Evolutionary conservation across 768 basidiomycete genomes (phyloP), one percentile per base, ranked within the genome.

Genomic region (Symmetrospora coprosmae): DNA sequence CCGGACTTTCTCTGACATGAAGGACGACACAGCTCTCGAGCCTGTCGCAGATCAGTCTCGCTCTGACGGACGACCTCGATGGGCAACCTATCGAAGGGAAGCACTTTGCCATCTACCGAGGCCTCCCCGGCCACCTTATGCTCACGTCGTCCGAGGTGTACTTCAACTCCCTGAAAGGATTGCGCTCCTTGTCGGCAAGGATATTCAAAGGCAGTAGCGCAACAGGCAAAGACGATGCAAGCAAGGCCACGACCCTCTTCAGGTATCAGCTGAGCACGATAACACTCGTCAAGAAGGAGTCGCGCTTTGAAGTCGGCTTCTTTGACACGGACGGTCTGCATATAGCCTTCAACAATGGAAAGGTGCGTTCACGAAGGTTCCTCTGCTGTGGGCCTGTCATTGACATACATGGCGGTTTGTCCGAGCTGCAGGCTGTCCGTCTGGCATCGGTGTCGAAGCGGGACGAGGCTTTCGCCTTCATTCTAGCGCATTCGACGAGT

Each of bases 301-400:
- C 28, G 23, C 19, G 55, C 6, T 33, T 46, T n/a, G 55, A 58
- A 21, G 46, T 58, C 27, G 55, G 55, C 16, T n/a, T 58, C 5
- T 38, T 58, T 28, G 55, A 58, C 25, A 58, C 55, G 28, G 55
- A 58, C 23, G 55, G 55, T 27, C 41, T 58, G 6, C 43, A 45
- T 13, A 58, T 58, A 2, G 46, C 55, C 11, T 45, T 58, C 16
- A n/a, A n/a, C n/a, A n/a, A n/a, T n/a, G n/a, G n/a, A n/a, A n/a
- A n/a, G n/a, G n/a, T n/a, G n/a, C n/a, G n/a, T n/a, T n/a, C n/a
- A n/a, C n/a, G n/a, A n/a, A n/a, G n/a, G n/a, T n/a, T n/a, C n/a
- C n/a, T n/a, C n/a, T n/a, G n/a, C n/a, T n/a, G n/a, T n/a, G n/a
- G n/a, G n/a, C n/a, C n/a, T n/a, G n/a, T n/a, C n/a, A n/a, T n/a